Percentiles rank a stretch among this genome's conserved stretches.
Evolutionary conservation across 2,329 filamentous ascomycete species (phyloP).

Genomic region (Colletotrichum sp.): DNA sequence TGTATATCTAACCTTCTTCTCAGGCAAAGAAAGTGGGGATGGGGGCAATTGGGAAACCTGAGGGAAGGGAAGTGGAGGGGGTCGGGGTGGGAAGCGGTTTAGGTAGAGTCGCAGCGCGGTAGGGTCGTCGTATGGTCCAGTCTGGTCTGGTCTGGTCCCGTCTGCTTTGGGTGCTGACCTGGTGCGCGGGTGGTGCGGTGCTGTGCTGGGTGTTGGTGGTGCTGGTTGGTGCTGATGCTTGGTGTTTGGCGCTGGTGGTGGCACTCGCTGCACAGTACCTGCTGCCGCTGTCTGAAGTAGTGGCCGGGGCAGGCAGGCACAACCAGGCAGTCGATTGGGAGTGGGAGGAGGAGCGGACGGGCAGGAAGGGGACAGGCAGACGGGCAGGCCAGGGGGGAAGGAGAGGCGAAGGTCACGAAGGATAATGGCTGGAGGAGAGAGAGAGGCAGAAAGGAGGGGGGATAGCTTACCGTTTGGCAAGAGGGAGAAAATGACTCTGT

Average conservation of each 20-base stretch:
- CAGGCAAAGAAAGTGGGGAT: conserved; percentile 22
- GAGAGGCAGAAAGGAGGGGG: background rate
- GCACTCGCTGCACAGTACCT: background rate
- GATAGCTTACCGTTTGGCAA: background rate
- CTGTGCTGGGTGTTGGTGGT: background rate
- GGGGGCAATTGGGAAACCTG: conserved; percentile 21
- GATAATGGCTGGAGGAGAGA: background rate
- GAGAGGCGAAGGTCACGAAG: background rate
- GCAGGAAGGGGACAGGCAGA: background rate
- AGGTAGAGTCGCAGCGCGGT: conserved; percentile 13
- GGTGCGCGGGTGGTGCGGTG: background rate
- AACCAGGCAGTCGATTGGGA: background rate
- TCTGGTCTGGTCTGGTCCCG: background rate
- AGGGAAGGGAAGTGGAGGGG: conserved; percentile 22
- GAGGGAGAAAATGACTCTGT: background rate
- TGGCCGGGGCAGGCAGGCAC: background rate
- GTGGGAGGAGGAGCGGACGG: background rate
- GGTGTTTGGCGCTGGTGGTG: background rate
- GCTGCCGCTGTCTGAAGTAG: background rate
- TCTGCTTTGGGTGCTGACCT: background rate
- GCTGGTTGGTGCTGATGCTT: background rate
- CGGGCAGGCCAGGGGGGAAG: background rate
- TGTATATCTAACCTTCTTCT: conserved; percentile 23
- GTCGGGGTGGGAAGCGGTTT: conserved; percentile 17
- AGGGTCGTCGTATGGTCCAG: conserved; percentile 12